Conservation (phyloP, 352 stramenopile genomes). For the Phytopythium ostracodes region DNA sequence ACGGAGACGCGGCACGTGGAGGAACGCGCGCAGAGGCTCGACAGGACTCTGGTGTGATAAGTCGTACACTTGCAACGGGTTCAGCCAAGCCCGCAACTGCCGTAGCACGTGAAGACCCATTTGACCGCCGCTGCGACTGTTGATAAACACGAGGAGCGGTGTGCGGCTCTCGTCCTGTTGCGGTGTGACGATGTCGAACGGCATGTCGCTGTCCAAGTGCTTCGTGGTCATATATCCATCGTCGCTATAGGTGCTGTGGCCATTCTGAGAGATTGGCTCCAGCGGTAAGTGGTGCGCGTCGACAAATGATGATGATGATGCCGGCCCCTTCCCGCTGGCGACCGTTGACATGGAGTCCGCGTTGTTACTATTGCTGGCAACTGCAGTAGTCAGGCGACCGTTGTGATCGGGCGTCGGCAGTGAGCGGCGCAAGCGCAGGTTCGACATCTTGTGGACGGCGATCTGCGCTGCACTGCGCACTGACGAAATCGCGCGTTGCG, state of each 20-base stretch:
- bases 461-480: slow-evolving; percentile 61
- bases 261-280: not conserved
- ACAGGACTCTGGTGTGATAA: slow-evolving; percentile 91
- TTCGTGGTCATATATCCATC: not conserved
- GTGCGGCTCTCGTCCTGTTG: slow-evolving; percentile 34
- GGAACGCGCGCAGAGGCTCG: slow-evolving; percentile 88
- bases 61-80: slow-evolving; percentile 96
- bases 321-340: not conserved
- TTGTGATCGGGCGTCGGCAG: not conserved
- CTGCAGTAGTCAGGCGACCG: not conserved
- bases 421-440: slow-evolving; percentile 47
- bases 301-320: not conserved
- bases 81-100: slow-evolving; percentile 90
- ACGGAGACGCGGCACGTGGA: slow-evolving; percentile 79
- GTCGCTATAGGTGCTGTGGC: not conserved
- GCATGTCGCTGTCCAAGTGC: slow-evolving; percentile 20
- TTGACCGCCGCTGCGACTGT: slow-evolving; percentile 91
- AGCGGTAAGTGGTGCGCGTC: not conserved
- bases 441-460: slow-evolving; percentile 73
- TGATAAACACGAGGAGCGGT: slow-evolving; percentile 92
- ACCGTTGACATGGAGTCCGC: not conserved
- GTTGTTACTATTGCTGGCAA: not conserved
- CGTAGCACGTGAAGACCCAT: slow-evolving; percentile 92
- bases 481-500: slow-evolving; percentile 61
- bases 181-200: slow-evolving; percentile 53